These are phyloP conservation scores for Medicago truncatula DNA, from an alignment of 306 rosid species.

Conservation along the genomic window MtrunA17r5.0-ANR NC_053042.1:1467001-1467500, in stretches of 20 bases:
- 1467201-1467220: neutral
- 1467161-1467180: neutral
- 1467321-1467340: neutral
- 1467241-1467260: conserved; percentile 7
- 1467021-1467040: conserved; percentile 33
- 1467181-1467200: neutral
- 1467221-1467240: neutral
- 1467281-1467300: conserved; percentile 14
- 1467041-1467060: conserved; percentile 30
- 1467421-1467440: neutral
- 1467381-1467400: neutral
- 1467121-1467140: conserved; percentile 6
- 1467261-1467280: neutral
- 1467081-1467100: conserved; percentile 44
- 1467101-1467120: conserved; percentile 48
- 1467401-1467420: neutral
- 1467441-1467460: neutral
- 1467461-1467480: neutral
- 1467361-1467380: neutral
- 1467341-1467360: neutral
- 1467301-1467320: neutral
- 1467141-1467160: neutral
- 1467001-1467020: conserved; percentile 26
- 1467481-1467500: neutral
- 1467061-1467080: conserved; percentile 24